phyloP scores from a whole-genome alignment of 163 green algal species.

The Scenedesmus sp. region DNA sequence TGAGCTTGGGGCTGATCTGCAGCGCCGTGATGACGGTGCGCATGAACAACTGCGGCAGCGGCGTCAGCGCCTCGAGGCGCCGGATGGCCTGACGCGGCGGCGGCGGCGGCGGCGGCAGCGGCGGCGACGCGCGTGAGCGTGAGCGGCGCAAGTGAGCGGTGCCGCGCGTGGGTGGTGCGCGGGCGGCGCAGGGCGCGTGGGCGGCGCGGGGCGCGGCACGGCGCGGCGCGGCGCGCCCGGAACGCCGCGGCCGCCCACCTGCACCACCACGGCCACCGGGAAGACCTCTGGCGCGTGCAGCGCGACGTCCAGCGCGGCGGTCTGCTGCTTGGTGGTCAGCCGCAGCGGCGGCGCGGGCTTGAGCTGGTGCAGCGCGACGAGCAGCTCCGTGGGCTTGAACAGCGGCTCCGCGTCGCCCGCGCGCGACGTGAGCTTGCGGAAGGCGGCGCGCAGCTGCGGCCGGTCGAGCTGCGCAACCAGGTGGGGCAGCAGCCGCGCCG shows the following conservation, averaged over 20 bases:
- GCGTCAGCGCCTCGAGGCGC: slow-evolving; percentile 41
- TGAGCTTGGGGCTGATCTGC: slow-evolving; percentile 62
- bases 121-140: not conserved
- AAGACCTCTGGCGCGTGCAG: slow-evolving; percentile 64
- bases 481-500: slow-evolving; percentile 49
- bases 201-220: no score
- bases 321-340: slow-evolving; percentile 46
- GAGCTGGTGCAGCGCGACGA: slow-evolving; percentile 70
- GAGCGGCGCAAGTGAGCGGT: no score
- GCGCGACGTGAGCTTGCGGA: not conserved
- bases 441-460: slow-evolving; percentile 42
- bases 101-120: slow-evolving; percentile 16
- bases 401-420: slow-evolving; percentile 22
- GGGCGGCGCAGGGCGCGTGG: no score
- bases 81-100: slow-evolving; percentile 31
- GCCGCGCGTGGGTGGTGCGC: no score
- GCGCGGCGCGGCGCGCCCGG: no score
- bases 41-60: slow-evolving; percentile 85
- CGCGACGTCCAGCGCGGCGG: slow-evolving; percentile 52
- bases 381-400: slow-evolving; percentile 71
- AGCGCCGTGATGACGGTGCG: slow-evolving; percentile 76
- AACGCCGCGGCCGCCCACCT: not conserved
- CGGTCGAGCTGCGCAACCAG: slow-evolving; percentile 53
- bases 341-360: not conserved
- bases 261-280: slow-evolving; percentile 34